These are phyloP conservation scores for Tuber magnatum DNA, from an alignment of 495 filamentous ascomycete species.

Conservation along the genomic window DNA sequence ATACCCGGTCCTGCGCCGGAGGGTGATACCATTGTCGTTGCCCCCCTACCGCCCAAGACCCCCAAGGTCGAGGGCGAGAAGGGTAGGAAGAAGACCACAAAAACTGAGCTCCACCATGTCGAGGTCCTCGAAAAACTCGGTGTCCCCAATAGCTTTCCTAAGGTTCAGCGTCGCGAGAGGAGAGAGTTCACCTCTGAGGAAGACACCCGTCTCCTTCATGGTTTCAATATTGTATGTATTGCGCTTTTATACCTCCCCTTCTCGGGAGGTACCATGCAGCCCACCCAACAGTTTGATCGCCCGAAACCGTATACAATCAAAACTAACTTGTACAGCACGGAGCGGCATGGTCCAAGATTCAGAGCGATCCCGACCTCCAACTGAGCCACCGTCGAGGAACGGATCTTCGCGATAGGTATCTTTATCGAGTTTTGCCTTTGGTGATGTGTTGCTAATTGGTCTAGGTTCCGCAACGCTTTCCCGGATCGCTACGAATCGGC, in stretches of 20 bases:
- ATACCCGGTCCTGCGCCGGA: slow-evolving; percentile 19
- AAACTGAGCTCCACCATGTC: slow-evolving; percentile 38
- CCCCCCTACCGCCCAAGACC: slow-evolving; percentile 23
- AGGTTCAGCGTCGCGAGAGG: slow-evolving; percentile 38
- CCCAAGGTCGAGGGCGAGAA: slow-evolving; percentile 33
- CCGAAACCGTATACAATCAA: not conserved
- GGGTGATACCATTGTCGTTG: slow-evolving; percentile 22
- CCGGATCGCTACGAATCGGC: slow-evolving; percentile 39
- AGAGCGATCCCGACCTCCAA: slow-evolving; percentile 32
- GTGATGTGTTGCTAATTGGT: slow-evolving; percentile 17
- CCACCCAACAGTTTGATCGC: not conserved
- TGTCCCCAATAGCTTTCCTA: slow-evolving; percentile 30
- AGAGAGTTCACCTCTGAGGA: slow-evolving; percentile 40
- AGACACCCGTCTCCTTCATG: slow-evolving; percentile 36
- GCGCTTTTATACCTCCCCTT: not conserved
- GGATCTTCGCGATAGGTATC: slow-evolving; percentile 41
- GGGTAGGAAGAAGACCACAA: slow-evolving; percentile 33
- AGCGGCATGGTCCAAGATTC: slow-evolving; percentile 41
- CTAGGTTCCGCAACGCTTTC: slow-evolving; percentile 40
- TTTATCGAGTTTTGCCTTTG: slow-evolving; percentile 16
- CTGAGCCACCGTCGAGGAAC: slow-evolving; percentile 39
- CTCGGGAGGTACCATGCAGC: not conserved
- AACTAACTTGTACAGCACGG: slow-evolving; percentile 32
- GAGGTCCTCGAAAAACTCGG: slow-evolving; percentile 39
- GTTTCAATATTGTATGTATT: slow-evolving; percentile 37